phyloP scores from a whole-genome alignment of 1,284 basidiomycete genomes.

The Trametes versicolor region DNA sequence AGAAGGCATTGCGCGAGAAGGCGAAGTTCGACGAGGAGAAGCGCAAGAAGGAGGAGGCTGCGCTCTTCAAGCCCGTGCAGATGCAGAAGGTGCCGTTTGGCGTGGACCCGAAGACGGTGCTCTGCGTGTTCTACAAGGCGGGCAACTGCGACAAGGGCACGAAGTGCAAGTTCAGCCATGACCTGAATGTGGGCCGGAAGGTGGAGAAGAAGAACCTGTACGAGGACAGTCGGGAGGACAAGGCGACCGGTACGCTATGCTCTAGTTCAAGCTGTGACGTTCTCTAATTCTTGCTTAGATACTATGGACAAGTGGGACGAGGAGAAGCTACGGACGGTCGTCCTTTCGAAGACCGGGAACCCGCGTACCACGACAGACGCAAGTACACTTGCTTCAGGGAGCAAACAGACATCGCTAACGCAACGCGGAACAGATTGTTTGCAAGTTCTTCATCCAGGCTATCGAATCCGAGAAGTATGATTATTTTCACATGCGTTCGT shows the following conservation, averaged over 20 bases:
- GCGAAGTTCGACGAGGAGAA: slow-evolving; percentile 85
- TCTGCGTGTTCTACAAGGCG: slow-evolving; percentile 91
- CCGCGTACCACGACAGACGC: slow-evolving; percentile 94
- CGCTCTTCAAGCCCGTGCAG: slow-evolving; percentile 82
- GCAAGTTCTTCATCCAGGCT: slow-evolving; percentile 97
- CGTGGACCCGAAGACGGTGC: slow-evolving; percentile 92
- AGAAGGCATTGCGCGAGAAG: slow-evolving; percentile 77
- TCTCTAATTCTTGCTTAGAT: slow-evolving; percentile 57
- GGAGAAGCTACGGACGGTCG: slow-evolving; percentile 89
- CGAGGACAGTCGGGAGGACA: slow-evolving; percentile 87
- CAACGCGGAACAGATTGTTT: slow-evolving; percentile 78
- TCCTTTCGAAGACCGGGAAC: slow-evolving; percentile 90
- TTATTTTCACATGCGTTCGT: background rate
- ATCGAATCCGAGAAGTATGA: slow-evolving; percentile 90
- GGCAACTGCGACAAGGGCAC: slow-evolving; percentile 90
- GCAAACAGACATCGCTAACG: slow-evolving; percentile 5
- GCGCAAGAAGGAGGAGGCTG: slow-evolving; percentile 87
- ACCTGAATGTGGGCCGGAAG: slow-evolving; percentile 89
- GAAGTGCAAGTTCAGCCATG: slow-evolving; percentile 98
- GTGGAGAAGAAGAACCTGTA: slow-evolving; percentile 98
- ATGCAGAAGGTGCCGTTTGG: slow-evolving; percentile 94
- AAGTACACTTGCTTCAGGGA: slow-evolving; percentile 41
- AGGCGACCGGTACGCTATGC: slow-evolving; percentile 69
- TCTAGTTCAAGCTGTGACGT: slow-evolving; percentile 15
- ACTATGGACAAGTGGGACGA: slow-evolving; percentile 99